Base-by-base conservation (phyloP, 352 stramenopile genomes). In the Peronospora tabacina region DNA sequence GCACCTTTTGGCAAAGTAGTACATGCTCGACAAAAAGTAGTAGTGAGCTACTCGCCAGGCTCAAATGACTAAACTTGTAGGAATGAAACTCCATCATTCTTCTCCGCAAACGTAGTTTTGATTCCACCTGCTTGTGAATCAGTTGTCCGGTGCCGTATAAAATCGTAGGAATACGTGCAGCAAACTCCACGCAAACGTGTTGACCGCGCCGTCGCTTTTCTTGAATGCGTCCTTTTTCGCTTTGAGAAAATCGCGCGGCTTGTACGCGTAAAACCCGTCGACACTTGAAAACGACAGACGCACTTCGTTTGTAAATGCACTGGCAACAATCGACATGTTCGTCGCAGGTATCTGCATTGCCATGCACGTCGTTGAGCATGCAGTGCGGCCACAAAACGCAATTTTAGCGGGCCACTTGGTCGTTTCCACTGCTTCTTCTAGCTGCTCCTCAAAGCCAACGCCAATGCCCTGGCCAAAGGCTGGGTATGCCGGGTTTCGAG, bases 341-440 rank as follows among this genome's bases (percentile, higher is more conserved):
- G 40, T 35, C n/a, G 42, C 19, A 4, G 55, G 49, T n/a, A 62
- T 71, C 22, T 75, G 68, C 66, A 82, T 75, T 5, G 61, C 63
- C 49, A 85, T 76, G 40, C 74, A 85, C n/a, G 74, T 78, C 34
- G 46, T 68, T 2, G 59, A 55, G 49, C 74, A 85, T 42, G 66
- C 64, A 6, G 74, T 68, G 5, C 55, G 65, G 2, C 74, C 74
- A 37, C 74, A 85, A 47, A 80, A 82, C 3, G 60, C 36, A 26
- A 85, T 63, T 20, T 54, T 63, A 0, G 48, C 33, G 12, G 74
- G 74, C 71, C 74, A 85, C 1, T 53, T 15, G 29, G 1, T 26
- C 7, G 41, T 24, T 8, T 28, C 46, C 11, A 24, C 24, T 15
- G 32, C 10, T 42, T 28, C 28, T 52, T 20, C 50, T 5, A 32